Conservation (phyloP, 257 asterid genomes). For the Jacaranda mimosifolia region DNA sequence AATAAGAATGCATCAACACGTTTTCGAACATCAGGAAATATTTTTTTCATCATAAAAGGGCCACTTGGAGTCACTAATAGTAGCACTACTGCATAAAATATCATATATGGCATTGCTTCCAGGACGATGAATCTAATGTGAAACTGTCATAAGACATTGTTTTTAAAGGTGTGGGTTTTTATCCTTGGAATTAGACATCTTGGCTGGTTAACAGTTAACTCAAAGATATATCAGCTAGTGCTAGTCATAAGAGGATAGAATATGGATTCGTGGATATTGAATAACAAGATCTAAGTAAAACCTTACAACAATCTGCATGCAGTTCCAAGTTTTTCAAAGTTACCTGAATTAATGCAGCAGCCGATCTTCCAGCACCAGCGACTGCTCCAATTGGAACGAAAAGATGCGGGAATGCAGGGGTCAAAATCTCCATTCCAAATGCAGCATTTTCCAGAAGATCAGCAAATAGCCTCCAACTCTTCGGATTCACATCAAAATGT, state of each 20-base stretch:
- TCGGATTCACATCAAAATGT: conserved; percentile 95
- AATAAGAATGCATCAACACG: background rate
- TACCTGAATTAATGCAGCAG: conserved; percentile 95
- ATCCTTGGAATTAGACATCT: background rate
- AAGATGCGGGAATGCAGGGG: conserved; percentile 98
- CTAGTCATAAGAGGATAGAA: background rate
- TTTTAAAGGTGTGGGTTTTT: background rate
- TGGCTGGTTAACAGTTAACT: background rate
- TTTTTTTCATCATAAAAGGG: background rate
- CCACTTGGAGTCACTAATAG: background rate
- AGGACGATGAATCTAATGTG: background rate
- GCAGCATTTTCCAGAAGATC: conserved; percentile 96
- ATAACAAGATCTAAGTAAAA: background rate
- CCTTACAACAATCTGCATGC: conserved; percentile 2
- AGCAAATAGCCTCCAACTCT: conserved; percentile 98
- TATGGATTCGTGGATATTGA: background rate
- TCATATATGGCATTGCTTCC: background rate
- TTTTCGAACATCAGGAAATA: background rate
- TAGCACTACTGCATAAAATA: background rate
- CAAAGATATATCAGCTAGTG: conserved; percentile 9
- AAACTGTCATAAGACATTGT: background rate
- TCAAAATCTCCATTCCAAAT: conserved; percentile 87
- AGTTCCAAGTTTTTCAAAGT: background rate
- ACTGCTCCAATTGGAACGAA: conserved; percentile 94
- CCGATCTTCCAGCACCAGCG: conserved; percentile 98